Percentiles rank a stretch among this genome's conserved stretches.
These are phyloP conservation scores for Phytophthora pseudosyringae DNA, from an alignment of 352 stramenopile species.

Conservation along the genomic window DNA sequence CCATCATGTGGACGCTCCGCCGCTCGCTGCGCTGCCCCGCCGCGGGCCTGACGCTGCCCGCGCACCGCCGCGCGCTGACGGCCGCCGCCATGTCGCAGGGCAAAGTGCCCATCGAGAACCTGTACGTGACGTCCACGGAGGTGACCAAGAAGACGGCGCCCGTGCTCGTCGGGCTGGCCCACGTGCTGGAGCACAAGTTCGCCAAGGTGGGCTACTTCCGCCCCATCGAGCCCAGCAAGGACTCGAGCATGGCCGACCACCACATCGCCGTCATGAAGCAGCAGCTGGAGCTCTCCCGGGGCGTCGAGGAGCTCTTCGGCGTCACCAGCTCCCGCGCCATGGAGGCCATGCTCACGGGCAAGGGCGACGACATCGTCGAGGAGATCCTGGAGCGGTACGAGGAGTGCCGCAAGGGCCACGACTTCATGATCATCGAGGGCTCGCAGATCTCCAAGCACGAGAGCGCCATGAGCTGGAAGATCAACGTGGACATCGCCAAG, in stretches of 20 bases:
- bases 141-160: constrained; percentile 67
- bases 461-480: constrained; percentile 78
- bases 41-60: constrained; percentile 13
- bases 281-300: constrained; percentile 57
- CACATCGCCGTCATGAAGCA: constrained; percentile 76
- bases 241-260: constrained; percentile 52
- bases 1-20: constrained; percentile 31
- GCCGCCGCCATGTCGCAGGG: constrained; percentile 44
- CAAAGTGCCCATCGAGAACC: constrained; percentile 60
- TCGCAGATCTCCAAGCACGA: constrained; percentile 71
- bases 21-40: constrained; percentile 34
- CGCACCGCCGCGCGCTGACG: constrained; percentile 36
- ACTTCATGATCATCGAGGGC: constrained; percentile 89
- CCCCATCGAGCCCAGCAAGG: constrained; percentile 58
- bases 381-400: constrained; percentile 75
- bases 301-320: constrained; percentile 55
- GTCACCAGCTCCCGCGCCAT: constrained; percentile 65
- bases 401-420: constrained; percentile 54
- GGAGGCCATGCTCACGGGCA: constrained; percentile 58
- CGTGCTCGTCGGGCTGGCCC: constrained; percentile 68
- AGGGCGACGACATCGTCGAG: constrained; percentile 72
- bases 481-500: constrained; percentile 82
- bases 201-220: constrained; percentile 78
- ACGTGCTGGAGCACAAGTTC: constrained; percentile 82
- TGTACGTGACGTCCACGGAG: constrained; percentile 79